Percentiles rank a stretch among this genome's conserved stretches.
These are phyloP conservation scores for Botrytis byssoidea DNA, from an alignment of 2,329 filamentous ascomycete genomes.

Conservation along the genomic window DNA sequence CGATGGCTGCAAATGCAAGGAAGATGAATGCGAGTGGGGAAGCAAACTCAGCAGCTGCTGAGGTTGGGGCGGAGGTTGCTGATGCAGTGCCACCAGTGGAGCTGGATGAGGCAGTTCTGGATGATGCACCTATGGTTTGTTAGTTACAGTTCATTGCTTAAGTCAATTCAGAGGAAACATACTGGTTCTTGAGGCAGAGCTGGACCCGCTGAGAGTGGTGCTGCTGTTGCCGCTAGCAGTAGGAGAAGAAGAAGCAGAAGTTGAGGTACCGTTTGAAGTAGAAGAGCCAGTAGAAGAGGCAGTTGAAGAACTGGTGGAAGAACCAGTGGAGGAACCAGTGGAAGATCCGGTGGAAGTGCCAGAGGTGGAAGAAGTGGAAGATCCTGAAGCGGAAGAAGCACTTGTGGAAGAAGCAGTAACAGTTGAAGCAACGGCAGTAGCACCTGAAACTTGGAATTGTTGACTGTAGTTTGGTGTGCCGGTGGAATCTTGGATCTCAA, in stretches of 20 bases:
- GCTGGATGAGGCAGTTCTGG: slow-evolving; percentile 2
- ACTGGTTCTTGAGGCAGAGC: slow-evolving; percentile 13
- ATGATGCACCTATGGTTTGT: slow-evolving; percentile 4
- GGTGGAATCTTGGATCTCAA: slow-evolving; percentile 33
- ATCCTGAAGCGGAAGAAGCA: slow-evolving; percentile 21
- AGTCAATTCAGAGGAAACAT: neutral
- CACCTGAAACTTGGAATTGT: slow-evolving; percentile 33
- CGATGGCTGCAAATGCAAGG: slow-evolving; percentile 35
- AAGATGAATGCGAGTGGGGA: slow-evolving; percentile 37
- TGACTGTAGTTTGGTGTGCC: slow-evolving; percentile 31
- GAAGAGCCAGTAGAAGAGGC: neutral
- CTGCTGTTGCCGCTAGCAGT: neutral
- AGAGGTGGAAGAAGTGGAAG: slow-evolving; percentile 8
- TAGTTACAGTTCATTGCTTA: neutral
- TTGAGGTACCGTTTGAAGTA: neutral
- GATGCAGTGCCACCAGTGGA: slow-evolving; percentile 15
- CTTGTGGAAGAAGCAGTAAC: slow-evolving; percentile 18
- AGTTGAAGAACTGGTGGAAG: neutral
- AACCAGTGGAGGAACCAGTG: neutral
- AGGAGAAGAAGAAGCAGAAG: neutral
- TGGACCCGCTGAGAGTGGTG: neutral
- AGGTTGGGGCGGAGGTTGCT: slow-evolving; percentile 22
- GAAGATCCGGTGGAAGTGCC: neutral
- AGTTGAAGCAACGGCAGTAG: slow-evolving; percentile 23
- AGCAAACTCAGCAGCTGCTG: slow-evolving; percentile 30